Percentiles rank a stretch among this genome's conserved stretches.
Evolutionary conservation across 768 basidiomycete species (phyloP).

Genomic region (Termitomyces sp.): DNA sequence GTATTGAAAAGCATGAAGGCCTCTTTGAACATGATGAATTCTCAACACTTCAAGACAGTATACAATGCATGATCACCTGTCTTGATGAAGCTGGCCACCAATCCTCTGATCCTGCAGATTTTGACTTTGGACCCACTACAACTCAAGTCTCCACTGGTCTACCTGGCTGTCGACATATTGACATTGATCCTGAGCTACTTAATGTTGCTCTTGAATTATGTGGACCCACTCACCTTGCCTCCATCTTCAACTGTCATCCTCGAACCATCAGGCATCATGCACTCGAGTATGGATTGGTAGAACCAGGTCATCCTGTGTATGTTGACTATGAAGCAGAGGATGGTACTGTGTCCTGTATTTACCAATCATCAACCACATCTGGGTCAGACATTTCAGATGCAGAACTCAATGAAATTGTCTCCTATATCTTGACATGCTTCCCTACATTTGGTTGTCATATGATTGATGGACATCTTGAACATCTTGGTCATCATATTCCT

Average conservation of each 20-base stretch:
- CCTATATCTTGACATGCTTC: not conserved
- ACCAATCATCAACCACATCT: not conserved
- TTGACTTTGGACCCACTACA: not conserved
- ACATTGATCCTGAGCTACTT: not conserved
- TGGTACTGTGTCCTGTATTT: not conserved
- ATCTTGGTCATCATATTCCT: constrained; percentile 10
- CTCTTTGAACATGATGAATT: no score
- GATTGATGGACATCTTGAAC: constrained; percentile 17
- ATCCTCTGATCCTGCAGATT: not conserved
- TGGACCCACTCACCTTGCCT: not conserved
- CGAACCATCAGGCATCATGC: not conserved
- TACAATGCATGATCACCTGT: not conserved
- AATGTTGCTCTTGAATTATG: not conserved
- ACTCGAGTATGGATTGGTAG: not conserved
- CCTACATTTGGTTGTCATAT: not conserved
- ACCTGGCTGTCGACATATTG: not conserved
- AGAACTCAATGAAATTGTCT: not conserved
- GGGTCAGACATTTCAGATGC: not conserved
- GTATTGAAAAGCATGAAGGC: not conserved
- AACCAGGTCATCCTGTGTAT: not conserved
- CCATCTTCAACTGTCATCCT: not conserved
- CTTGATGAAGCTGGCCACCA: not conserved
- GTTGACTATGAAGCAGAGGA: not conserved
- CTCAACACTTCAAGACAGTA: not conserved
- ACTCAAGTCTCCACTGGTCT: not conserved